Conservation (phyloP, 371 early-diverging fungal species). For the Capillidium heterosporum region DNA sequence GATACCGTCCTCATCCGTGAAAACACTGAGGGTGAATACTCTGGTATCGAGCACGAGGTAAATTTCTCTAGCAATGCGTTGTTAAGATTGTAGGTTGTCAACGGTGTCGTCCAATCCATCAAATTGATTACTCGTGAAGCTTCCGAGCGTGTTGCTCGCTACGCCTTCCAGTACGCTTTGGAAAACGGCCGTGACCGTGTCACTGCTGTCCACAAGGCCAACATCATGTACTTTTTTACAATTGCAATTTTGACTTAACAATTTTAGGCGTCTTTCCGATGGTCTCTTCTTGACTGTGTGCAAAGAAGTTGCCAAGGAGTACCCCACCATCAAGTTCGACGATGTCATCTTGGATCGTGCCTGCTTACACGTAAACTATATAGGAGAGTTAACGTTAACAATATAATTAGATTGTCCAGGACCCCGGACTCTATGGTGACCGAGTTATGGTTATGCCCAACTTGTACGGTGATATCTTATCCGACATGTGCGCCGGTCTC, state of each 20-base stretch:
- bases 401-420: conserved; percentile 63
- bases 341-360: conserved; percentile 87
- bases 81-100: conserved; percentile 42
- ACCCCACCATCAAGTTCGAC: conserved; percentile 81
- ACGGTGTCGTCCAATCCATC: conserved; percentile 95
- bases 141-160: conserved; percentile 77
- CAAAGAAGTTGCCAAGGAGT: conserved; percentile 77
- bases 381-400: background rate
- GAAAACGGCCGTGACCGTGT: conserved; percentile 78
- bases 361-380: conserved; percentile 46
- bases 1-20: conserved; percentile 96
- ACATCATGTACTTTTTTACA: conserved; percentile 40
- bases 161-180: conserved; percentile 89
- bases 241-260: background rate
- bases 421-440: conserved; percentile 73
- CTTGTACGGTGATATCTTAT: conserved; percentile 96
- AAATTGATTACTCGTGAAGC: conserved; percentile 95
- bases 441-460: conserved; percentile 99
- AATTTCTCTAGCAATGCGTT: background rate
- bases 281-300: conserved; percentile 91
- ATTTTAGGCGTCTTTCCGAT: conserved; percentile 70
- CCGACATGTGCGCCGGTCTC: conserved; percentile 93
- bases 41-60: conserved; percentile 93
- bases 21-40: conserved; percentile 98
- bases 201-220: conserved; percentile 94